Evolutionary conservation across 148 eudicot species (phyloP).

Genomic region (Rhododendron henanense): DNA sequence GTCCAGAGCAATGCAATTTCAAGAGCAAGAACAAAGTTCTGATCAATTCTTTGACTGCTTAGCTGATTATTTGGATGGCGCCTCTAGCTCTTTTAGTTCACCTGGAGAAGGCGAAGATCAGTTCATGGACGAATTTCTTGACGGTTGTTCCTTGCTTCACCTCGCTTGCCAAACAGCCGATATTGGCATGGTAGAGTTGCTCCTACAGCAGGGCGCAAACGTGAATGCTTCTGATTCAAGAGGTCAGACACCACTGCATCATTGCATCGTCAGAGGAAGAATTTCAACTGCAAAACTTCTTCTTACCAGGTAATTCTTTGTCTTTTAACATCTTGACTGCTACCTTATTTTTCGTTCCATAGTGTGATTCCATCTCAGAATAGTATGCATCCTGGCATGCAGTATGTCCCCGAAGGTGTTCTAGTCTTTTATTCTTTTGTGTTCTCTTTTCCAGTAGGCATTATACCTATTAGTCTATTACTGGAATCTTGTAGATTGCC

Average conservation of each 20-base stretch:
- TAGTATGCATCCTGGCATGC: not conserved
- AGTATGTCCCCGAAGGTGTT: too few relatives aligned
- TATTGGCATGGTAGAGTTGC: slow-evolving; percentile 92
- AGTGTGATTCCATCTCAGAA: not conserved
- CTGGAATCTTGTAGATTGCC: not conserved
- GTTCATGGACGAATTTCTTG: slow-evolving; percentile 44
- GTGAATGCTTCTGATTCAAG: slow-evolving; percentile 57
- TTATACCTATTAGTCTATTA: not conserved
- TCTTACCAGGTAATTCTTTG: slow-evolving; percentile 53
- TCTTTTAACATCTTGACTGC: slow-evolving; percentile 4
- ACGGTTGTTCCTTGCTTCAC: slow-evolving; percentile 80
- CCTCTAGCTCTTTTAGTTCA: slow-evolving; percentile 34
- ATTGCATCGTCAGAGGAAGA: slow-evolving; percentile 54
- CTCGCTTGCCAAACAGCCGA: slow-evolving; percentile 85
- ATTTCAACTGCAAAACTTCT: slow-evolving; percentile 63
- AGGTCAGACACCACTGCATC: slow-evolving; percentile 87
- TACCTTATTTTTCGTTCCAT: not conserved
- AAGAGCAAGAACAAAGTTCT: slow-evolving; percentile 36
- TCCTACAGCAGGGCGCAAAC: slow-evolving; percentile 81
- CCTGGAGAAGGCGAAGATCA: slow-evolving; percentile 38
- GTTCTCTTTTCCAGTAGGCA: not conserved
- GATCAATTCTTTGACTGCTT: slow-evolving; percentile 27
- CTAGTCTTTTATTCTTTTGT: not conserved
- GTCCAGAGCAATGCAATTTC: slow-evolving; percentile 33
- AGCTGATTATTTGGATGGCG: slow-evolving; percentile 30